Evolutionary conservation across 2,329 filamentous ascomycete genomes (phyloP).

Genomic region (Penicillium palitans): DNA sequence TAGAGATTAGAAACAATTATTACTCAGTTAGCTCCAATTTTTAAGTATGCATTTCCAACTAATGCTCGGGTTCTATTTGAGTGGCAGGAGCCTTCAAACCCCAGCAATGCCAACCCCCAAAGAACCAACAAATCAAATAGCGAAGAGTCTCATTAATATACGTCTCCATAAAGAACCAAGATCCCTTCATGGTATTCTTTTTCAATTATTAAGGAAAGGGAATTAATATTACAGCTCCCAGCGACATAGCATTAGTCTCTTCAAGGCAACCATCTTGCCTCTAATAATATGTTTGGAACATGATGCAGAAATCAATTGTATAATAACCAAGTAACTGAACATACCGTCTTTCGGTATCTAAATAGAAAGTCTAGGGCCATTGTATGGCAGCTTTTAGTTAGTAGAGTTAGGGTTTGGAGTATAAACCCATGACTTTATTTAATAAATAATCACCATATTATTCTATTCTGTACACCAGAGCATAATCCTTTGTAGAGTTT

Average conservation of each 20-base stretch:
- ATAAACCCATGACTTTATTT: not conserved
- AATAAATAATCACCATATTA: not conserved
- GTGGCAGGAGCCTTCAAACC: too few relatives aligned
- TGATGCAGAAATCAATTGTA: not conserved
- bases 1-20: not conserved
- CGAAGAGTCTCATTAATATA: not conserved
- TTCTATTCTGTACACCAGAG: not conserved
- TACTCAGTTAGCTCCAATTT: not conserved
- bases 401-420: too few relatives aligned
- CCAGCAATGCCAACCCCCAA: not conserved
- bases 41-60: not conserved
- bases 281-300: not conserved
- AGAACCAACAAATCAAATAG: too few relatives aligned
- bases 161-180: too few relatives aligned
- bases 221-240: not conserved
- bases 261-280: not conserved
- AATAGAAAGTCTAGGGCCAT: not conserved
- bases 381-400: not conserved
- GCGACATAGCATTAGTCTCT: too few relatives aligned
- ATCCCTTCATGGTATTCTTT: too few relatives aligned
- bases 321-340: not conserved
- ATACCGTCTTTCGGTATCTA: not conserved
- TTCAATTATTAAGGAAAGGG: not conserved
- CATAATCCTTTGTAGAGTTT: not conserved
- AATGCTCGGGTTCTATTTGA: not conserved